These are phyloP conservation scores for Salix arbutifolia DNA, from an alignment of 345 rosid species.

Conservation along the genomic window DNA sequence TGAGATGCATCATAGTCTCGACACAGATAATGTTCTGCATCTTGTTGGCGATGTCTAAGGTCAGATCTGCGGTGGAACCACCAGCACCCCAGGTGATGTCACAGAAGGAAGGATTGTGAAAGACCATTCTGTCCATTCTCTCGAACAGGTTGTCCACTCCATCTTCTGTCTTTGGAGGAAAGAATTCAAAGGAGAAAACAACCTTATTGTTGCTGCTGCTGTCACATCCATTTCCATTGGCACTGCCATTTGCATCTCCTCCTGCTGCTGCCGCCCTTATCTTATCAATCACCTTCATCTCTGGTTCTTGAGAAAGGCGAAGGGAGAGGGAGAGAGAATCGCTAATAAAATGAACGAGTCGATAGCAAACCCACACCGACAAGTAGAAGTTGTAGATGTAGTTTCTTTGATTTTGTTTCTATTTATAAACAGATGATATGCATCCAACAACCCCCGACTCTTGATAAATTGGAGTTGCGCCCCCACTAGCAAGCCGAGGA, in stretches of 20 bases:
- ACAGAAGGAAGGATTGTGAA: constrained; percentile 83
- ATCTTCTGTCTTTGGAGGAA: constrained; percentile 96
- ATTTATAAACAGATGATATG: too few relatives aligned
- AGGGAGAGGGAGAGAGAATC: not conserved
- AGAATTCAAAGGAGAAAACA: constrained; percentile 95
- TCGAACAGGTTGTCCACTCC: constrained; percentile 97
- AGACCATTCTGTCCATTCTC: constrained; percentile 90
- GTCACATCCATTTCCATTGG: constrained; percentile 3
- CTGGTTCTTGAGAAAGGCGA: not conserved
- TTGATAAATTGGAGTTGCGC: too few relatives aligned
- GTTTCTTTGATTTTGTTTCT: too few relatives aligned
- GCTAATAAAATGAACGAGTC: too few relatives aligned
- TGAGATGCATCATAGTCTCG: constrained; percentile 98
- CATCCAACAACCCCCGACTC: too few relatives aligned
- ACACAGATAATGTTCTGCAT: constrained; percentile 98
- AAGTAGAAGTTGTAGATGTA: too few relatives aligned
- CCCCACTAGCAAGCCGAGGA: too few relatives aligned
- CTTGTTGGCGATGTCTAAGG: constrained; percentile 83
- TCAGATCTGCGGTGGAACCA: constrained; percentile 94
- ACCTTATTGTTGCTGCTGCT: constrained; percentile 23
- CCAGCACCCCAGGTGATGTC: constrained; percentile 99
- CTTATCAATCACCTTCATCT: constrained; percentile 91
- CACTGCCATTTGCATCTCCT: constrained; percentile 5
- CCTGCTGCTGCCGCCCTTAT: constrained; percentile 32
- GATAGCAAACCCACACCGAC: too few relatives aligned